These are phyloP conservation scores for Silene latifolia DNA, from an alignment of 148 eudicot species.

Conservation along the genomic window DNA sequence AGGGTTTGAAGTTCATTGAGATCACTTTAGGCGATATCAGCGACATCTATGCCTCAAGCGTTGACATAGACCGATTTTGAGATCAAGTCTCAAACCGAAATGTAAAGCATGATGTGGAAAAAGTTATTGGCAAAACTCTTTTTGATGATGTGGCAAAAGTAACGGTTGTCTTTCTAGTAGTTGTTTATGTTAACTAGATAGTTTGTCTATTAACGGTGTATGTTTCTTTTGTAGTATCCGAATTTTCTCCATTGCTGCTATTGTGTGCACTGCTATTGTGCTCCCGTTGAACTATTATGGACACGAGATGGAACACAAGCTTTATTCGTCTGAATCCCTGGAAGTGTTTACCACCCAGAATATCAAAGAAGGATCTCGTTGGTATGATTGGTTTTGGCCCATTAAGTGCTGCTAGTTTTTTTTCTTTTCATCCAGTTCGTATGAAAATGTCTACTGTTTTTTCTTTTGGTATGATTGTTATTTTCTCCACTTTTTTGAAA, in stretches of 20 bases:
- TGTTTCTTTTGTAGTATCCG: slow-evolving; percentile 60
- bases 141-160: too few relatives aligned
- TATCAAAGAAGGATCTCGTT: slow-evolving; percentile 58
- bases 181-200: not conserved
- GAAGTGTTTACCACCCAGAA: slow-evolving; percentile 72
- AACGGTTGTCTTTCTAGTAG: not conserved
- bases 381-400: slow-evolving; percentile 44
- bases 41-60: too few relatives aligned
- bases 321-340: slow-evolving; percentile 45
- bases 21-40: too few relatives aligned
- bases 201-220: slow-evolving; percentile 16
- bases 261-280: slow-evolving; percentile 63
- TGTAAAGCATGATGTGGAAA: too few relatives aligned
- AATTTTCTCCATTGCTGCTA: slow-evolving; percentile 72
- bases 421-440: not conserved
- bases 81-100: too few relatives aligned
- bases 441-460: not conserved
- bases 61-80: too few relatives aligned
- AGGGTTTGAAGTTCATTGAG: too few relatives aligned
- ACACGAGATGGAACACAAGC: slow-evolving; percentile 41
- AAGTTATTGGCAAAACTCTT: too few relatives aligned
- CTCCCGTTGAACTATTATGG: slow-evolving; percentile 92
- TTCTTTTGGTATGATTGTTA: not conserved
- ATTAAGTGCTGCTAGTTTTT: not conserved
- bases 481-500: not conserved